Base-by-base conservation (phyloP, 148 eudicot species). In the Chenopodium quinoa region DNA sequence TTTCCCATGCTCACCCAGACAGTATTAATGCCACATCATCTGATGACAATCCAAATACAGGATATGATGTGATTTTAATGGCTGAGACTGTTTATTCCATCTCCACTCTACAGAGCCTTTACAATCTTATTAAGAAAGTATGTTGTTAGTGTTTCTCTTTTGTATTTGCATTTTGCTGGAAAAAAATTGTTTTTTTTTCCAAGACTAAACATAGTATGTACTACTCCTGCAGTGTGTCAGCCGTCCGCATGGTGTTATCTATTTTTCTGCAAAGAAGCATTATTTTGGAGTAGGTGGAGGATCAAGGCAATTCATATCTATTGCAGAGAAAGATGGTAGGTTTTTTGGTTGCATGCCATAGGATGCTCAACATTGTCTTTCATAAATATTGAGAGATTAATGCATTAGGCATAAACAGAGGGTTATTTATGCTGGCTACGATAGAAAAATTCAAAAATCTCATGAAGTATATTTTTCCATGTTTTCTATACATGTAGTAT, bases 251-350 rank as follows among this genome's bases (percentile, higher is more conserved):
- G 97, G 98, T 83, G 89, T 90, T 80, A 89, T 94, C 64, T 96
- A 93, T 83, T 86, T 96, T 92, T 94, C 99, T 52, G 99, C 95
- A 66, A 96, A 96, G 89, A 96, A 94, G 85, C 86, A 96, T 84
- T 96, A 96, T 84, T 96, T 96, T 80, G 99, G 99, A 63, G 99
- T 96, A 64, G 99, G 99, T 63, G 99, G 99, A 50, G 99, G 99
- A 80, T 90, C 99, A 58, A 89, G 98, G 84, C 89, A 86, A 20
- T 96, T 96, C 81, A 32, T 96, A 22, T 92, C 99, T 27, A 37
- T 91, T 80, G 95, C 92, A 27, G 97, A 94, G 82, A 91, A 92
- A 86, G 97, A 96, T 64, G 94, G 99, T 95, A 79, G 86, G 91
- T 75, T 84, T 31, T 66, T 5, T 48, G 73, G 73, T 52, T 50